A percentile compares a stretch with the other conserved stretches of the same genome.
Evolutionary conservation across 768 basidiomycete species (phyloP).

Genomic region (Lenzites betulinus): DNA sequence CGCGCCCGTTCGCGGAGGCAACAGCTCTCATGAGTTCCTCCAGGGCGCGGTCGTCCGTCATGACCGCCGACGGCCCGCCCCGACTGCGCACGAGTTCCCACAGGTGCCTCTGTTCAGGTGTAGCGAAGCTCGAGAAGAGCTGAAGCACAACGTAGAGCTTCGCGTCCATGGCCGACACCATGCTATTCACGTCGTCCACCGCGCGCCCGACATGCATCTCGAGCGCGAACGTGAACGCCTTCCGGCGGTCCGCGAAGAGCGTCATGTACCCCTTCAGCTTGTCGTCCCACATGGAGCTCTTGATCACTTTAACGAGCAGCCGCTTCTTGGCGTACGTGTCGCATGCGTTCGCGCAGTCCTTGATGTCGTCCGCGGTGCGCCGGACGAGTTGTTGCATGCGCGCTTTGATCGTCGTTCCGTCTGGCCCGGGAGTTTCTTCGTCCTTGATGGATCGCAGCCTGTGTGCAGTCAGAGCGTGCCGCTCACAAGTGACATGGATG

Average conservation of each 20-base stretch:
- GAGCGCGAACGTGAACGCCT: conserved; percentile 34
- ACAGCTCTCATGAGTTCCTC: conserved; percentile 20
- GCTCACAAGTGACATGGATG: not conserved
- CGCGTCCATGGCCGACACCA: conserved; percentile 18
- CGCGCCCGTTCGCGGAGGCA: not conserved
- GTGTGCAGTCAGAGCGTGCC: not conserved
- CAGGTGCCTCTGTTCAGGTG: conserved; percentile 42
- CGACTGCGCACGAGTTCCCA: conserved; percentile 40
- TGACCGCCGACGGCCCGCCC: conserved; percentile 40
- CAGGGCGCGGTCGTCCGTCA: conserved; percentile 38
- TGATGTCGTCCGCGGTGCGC: conserved; percentile 34
- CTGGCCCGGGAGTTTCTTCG: not conserved
- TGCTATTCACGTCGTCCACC: conserved; percentile 26
- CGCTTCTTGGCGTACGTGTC: conserved; percentile 37
- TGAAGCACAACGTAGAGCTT: conserved; percentile 36
- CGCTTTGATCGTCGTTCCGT: conserved; percentile 37
- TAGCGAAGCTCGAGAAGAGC: conserved; percentile 42
- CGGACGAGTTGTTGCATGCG: conserved; percentile 36
- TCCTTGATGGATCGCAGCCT: not conserved
- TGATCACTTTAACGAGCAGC: conserved; percentile 32
- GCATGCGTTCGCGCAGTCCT: conserved; percentile 35
- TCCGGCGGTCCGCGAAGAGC: conserved; percentile 27
- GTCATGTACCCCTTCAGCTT: conserved; percentile 15
- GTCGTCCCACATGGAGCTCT: conserved; percentile 32
- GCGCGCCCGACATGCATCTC: conserved; percentile 31